Conservation (phyloP, 2,329 filamentous ascomycete species). For the Mycocentrospora acerina region DNA sequence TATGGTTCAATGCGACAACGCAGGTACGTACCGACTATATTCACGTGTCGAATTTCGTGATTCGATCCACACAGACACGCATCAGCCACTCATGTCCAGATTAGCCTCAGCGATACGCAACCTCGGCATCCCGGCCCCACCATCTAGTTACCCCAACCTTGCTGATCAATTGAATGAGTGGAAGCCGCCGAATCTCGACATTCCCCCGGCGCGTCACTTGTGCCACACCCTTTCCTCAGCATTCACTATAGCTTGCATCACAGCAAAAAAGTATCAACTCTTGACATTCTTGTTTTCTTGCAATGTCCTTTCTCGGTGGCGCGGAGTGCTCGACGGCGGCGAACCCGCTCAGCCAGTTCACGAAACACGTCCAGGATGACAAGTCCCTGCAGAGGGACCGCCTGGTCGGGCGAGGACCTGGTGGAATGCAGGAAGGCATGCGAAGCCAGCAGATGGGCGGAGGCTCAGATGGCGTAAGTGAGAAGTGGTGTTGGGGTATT, state of each 20-base stretch:
- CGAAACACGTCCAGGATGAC: constrained; percentile 95
- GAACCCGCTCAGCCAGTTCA: constrained; percentile 95
- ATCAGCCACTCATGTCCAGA: no score
- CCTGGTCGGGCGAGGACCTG: constrained; percentile 72
- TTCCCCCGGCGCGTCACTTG: background rate
- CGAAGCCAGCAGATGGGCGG: constrained; percentile 68
- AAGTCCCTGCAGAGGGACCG: constrained; percentile 91
- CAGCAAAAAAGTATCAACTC: background rate
- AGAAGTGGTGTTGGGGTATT: no score
- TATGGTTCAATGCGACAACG: no score
- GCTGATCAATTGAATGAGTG: constrained; percentile 19
- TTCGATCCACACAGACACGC: no score
- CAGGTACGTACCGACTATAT: no score
- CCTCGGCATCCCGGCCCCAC: constrained; percentile 22
- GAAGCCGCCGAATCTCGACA: no score
- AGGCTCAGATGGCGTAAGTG: constrained; percentile 62
- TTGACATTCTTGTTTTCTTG: constrained; percentile 17
- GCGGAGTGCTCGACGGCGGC: constrained; percentile 95
- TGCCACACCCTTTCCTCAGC: background rate
- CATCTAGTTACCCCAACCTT: constrained; percentile 19
- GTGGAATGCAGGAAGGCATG: constrained; percentile 73
- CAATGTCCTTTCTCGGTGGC: constrained; percentile 93
- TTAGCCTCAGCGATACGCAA: constrained; percentile 13
- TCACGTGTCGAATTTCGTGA: background rate
- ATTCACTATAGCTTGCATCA: background rate